Evolutionary conservation across 2,329 filamentous ascomycete species (phyloP).

Genomic region (Albifimbria verrucaria): DNA sequence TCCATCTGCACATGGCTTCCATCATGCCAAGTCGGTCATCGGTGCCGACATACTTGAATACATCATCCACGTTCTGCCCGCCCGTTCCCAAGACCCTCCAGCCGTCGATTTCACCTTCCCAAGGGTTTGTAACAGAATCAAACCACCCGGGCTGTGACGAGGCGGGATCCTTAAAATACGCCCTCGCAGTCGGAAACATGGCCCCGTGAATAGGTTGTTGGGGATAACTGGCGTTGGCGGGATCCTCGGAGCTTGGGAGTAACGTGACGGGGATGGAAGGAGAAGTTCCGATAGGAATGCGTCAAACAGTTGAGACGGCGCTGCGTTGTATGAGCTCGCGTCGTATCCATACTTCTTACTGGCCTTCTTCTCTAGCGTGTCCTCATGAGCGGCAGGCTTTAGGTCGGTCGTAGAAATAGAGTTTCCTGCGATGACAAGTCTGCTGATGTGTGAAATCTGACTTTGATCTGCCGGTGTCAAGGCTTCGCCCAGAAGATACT

Average conservation of each 20-base stretch:
- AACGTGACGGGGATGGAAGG: constrained; percentile 86
- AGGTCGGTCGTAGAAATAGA: constrained; percentile 67
- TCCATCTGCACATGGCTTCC: constrained; percentile 92
- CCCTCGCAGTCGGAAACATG: constrained; percentile 76
- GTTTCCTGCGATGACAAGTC: constrained; percentile 89
- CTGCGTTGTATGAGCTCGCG: constrained; percentile 78
- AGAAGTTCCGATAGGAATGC: constrained; percentile 76
- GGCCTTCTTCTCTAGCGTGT: constrained; percentile 42
- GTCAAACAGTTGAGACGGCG: constrained; percentile 81
- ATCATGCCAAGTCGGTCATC: constrained; percentile 81
- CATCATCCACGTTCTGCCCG: constrained; percentile 90
- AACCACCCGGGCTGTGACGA: constrained; percentile 65
- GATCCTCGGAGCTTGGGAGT: constrained; percentile 79
- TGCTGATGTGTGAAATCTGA: constrained; percentile 65
- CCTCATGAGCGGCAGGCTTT: constrained; percentile 26
- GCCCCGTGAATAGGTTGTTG: constrained; percentile 92
- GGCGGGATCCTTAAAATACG: constrained; percentile 56
- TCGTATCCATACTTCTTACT: constrained; percentile 89
- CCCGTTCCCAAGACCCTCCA: constrained; percentile 84
- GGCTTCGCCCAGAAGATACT: constrained; percentile 85
- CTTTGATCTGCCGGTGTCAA: constrained; percentile 58
- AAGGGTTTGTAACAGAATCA: constrained; percentile 88
- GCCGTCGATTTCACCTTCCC: constrained; percentile 85
- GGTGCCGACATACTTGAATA: constrained; percentile 84
- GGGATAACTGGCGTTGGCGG: constrained; percentile 83